Conservation (phyloP, 73 alveolate genomes). For the Loxodes magnus region DNA sequence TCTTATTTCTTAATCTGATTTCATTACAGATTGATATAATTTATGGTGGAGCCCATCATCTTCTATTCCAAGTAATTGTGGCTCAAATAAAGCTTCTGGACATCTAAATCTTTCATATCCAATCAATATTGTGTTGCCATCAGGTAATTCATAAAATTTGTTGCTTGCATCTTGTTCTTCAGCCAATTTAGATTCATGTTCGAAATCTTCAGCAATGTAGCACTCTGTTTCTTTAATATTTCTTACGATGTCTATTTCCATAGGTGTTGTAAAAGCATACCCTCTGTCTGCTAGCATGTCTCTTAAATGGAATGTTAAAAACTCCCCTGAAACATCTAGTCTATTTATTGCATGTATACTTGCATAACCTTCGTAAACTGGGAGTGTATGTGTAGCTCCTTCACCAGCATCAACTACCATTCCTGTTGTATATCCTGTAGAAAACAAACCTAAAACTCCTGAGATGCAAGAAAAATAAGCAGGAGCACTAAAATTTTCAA, state of each 20-base stretch:
- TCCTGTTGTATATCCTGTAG: constrained; percentile 31
- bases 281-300: constrained; percentile 28
- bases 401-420: constrained; percentile 58
- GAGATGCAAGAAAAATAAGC: constrained; percentile 1
- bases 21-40: constrained; percentile 61
- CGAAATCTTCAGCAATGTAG: constrained; percentile 23
- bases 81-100: constrained; percentile 42
- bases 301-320: constrained; percentile 18
- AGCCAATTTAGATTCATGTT: constrained; percentile 12
- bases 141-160: constrained; percentile 44
- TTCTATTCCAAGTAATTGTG: constrained; percentile 29
- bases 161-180: background rate
- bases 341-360: constrained; percentile 33
- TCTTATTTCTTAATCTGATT: constrained; percentile 72
- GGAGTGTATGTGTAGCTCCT: constrained; percentile 47
- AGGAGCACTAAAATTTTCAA: constrained; percentile 25
- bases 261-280: constrained; percentile 35
- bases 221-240: constrained; percentile 43
- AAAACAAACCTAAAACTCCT: constrained; percentile 12
- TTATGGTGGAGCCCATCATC: constrained; percentile 55
- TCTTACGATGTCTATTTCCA: constrained; percentile 47
- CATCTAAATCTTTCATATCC: constrained; percentile 31
- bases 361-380: constrained; percentile 53
- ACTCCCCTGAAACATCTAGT: constrained; percentile 50
- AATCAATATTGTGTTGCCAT: constrained; percentile 24